These are phyloP conservation scores for Colletotrichum scovillei DNA, from an alignment of 2,329 filamentous ascomycete genomes.

Conservation along the genomic window DNA sequence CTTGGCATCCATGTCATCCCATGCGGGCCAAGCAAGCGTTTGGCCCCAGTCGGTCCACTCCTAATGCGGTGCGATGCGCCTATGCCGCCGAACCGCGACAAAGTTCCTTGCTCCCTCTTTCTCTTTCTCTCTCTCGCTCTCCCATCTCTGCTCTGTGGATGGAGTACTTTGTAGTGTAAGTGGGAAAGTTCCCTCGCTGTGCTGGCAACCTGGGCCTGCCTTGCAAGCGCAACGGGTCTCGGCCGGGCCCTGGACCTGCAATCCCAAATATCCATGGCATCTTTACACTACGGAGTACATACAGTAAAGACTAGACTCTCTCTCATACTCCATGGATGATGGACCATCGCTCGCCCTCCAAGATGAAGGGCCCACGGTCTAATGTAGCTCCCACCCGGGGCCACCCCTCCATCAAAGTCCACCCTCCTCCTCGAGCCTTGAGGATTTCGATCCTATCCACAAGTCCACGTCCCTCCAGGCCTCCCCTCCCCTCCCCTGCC, in stretches of 20 bases:
- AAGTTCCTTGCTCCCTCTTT: not conserved
- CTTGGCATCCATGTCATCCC: constrained; percentile 12
- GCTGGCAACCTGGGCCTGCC: not conserved
- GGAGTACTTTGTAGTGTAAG: too few relatives aligned
- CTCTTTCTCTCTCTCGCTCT: not conserved
- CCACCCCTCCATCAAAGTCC: not conserved
- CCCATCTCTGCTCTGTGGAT: not conserved
- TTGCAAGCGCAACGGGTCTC: constrained; percentile 19
- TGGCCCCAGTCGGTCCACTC: constrained; percentile 27
- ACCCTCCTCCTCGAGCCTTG: not conserved
- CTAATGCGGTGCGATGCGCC: constrained; percentile 26
- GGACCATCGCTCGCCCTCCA: constrained; percentile 3
- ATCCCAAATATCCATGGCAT: constrained; percentile 23
- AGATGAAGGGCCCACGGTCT: constrained; percentile 34
- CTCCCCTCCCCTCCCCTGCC: not conserved
- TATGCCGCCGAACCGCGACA: constrained; percentile 1
- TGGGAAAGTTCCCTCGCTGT: not conserved
- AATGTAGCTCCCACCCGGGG: constrained; percentile 1
- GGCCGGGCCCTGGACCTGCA: constrained; percentile 25
- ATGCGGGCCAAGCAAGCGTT: constrained; percentile 31
- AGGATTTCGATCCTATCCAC: constrained; percentile 33
- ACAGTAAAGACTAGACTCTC: not conserved
- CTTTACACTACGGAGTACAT: not conserved
- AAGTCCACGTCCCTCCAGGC: constrained; percentile 12
- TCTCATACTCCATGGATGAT: not conserved